Evolutionary conservation across 176 grass and related monocot species (phyloP).

Genomic region (Ensete ventricosum): DNA sequence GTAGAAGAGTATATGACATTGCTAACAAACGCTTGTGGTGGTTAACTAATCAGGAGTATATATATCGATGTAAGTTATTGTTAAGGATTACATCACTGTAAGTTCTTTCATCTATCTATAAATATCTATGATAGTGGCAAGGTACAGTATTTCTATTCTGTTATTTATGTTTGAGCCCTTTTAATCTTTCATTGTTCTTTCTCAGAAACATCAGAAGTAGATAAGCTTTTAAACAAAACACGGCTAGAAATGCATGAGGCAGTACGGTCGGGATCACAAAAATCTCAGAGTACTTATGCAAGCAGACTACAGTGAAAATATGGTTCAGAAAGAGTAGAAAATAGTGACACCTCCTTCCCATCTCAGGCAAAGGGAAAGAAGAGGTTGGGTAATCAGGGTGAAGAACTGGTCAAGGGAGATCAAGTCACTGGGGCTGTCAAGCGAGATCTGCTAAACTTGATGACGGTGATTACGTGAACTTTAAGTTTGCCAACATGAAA

Average conservation of each 20-base stretch:
- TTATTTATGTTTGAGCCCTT: not conserved
- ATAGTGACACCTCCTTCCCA: conserved; percentile 37
- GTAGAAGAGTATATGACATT: conserved; percentile 78
- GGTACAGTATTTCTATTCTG: not conserved
- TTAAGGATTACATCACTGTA: conserved; percentile 74
- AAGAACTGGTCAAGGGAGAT: conserved; percentile 47
- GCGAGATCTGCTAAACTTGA: conserved; percentile 38
- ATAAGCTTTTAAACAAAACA: conserved; percentile 62
- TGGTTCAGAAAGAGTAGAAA: conserved; percentile 47
- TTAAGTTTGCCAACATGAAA: conserved; percentile 47
- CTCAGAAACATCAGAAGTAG: conserved; percentile 84
- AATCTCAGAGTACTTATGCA: conserved; percentile 36
- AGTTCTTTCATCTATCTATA: not conserved
- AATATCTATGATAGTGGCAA: not conserved
- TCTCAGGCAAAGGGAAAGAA: conserved; percentile 69
- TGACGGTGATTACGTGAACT: conserved; percentile 38
- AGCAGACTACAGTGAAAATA: conserved; percentile 50
- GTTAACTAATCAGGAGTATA: conserved; percentile 79
- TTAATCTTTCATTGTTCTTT: conserved; percentile 7
- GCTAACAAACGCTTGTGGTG: conserved; percentile 91
- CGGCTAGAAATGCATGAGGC: conserved; percentile 83
- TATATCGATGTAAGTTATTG: conserved; percentile 80
- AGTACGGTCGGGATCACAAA: conserved; percentile 72
- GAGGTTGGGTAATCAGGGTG: conserved; percentile 59
- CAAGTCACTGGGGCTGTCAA: conserved; percentile 41